A percentile compares a stretch with the other conserved stretches of the same genome.
These are phyloP conservation scores for Scheffersomyces quercinus DNA, from an alignment of 1,139 yeast genomes.

Conservation along the genomic window DNA sequence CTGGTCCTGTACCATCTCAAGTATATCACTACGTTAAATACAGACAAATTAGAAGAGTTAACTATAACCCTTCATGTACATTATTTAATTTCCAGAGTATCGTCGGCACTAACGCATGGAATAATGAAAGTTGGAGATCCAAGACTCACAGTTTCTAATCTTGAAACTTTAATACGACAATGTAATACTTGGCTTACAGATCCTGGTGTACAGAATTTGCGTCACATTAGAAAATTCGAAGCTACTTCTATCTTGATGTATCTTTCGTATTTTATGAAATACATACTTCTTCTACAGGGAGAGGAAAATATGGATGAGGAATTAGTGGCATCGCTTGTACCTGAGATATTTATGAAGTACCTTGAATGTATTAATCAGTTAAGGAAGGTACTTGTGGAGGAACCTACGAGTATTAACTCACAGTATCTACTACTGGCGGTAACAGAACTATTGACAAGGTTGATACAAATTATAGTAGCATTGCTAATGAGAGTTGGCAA, in stretches of 20 bases:
- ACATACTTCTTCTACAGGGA: conserved; percentile 34
- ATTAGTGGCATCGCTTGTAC: conserved; percentile 20
- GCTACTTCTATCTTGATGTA: conserved; percentile 28
- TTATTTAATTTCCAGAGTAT: conserved; percentile 29
- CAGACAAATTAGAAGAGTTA: conserved; percentile 18
- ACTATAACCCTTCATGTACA: conserved; percentile 26
- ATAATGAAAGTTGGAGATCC: conserved; percentile 24
- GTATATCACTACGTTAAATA: conserved; percentile 21
- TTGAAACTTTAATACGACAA: conserved; percentile 25
- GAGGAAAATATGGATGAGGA: conserved; percentile 30
- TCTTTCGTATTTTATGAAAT: conserved; percentile 30
- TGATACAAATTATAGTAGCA: conserved; percentile 40
- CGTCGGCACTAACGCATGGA: conserved; percentile 26
- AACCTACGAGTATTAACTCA: conserved; percentile 8
- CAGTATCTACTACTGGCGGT: conserved; percentile 30
- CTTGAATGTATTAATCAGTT: conserved; percentile 14
- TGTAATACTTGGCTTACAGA: conserved; percentile 30
- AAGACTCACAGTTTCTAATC: conserved; percentile 22
- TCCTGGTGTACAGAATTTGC: conserved; percentile 15
- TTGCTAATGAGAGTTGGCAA: conserved; percentile 30
- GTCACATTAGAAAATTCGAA: conserved; percentile 25
- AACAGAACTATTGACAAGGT: conserved; percentile 33
- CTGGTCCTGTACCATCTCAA: conserved; percentile 25
- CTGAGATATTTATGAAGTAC: conserved; percentile 23
- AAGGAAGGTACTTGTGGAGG: conserved; percentile 1